Evolutionary conservation across 371 early-diverging fungal species (phyloP).

Genomic region (Coemansia sp.): DNA sequence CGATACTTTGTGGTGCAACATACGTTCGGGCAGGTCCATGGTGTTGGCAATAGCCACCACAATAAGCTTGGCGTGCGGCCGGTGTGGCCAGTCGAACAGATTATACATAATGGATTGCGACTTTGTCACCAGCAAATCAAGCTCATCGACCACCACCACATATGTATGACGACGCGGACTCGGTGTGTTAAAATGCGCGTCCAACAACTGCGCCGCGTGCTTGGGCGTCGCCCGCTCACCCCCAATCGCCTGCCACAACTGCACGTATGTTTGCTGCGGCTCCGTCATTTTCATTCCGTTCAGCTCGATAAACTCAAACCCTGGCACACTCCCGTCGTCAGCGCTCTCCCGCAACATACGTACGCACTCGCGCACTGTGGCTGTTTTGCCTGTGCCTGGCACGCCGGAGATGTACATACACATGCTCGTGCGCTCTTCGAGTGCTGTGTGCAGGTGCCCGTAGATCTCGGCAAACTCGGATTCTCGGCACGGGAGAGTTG

Average conservation of each 20-base stretch:
- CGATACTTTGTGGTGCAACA: constrained; percentile 88
- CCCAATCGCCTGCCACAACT: constrained; percentile 75
- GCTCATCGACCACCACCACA: constrained; percentile 96
- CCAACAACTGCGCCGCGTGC: constrained; percentile 77
- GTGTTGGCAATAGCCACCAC: constrained; percentile 98
- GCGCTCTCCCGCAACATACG: constrained; percentile 68
- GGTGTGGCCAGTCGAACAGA: constrained; percentile 96
- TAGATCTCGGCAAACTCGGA: constrained; percentile 80
- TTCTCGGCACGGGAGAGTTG: constrained; percentile 88
- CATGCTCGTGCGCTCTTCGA: constrained; percentile 75
- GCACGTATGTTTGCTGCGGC: constrained; percentile 82
- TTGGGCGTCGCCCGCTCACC: constrained; percentile 61
- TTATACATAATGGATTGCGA: constrained; percentile 96
- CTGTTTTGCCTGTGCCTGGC: constrained; percentile 98
- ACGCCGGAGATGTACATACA: constrained; percentile 96
- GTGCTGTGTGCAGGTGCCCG: constrained; percentile 67
- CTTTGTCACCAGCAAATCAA: constrained; percentile 92
- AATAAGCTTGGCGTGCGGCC: constrained; percentile 76
- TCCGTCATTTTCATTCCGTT: constrained; percentile 97
- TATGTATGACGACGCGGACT: constrained; percentile 45
- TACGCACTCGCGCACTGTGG: constrained; percentile 87
- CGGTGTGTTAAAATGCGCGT: constrained; percentile 65
- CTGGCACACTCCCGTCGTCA: constrained; percentile 62
- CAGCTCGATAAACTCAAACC: constrained; percentile 87
- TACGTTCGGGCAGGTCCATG: constrained; percentile 96